These are phyloP conservation scores for Linum usitatissimum DNA, from an alignment of 345 rosid genomes.

Conservation along the genomic window DNA sequence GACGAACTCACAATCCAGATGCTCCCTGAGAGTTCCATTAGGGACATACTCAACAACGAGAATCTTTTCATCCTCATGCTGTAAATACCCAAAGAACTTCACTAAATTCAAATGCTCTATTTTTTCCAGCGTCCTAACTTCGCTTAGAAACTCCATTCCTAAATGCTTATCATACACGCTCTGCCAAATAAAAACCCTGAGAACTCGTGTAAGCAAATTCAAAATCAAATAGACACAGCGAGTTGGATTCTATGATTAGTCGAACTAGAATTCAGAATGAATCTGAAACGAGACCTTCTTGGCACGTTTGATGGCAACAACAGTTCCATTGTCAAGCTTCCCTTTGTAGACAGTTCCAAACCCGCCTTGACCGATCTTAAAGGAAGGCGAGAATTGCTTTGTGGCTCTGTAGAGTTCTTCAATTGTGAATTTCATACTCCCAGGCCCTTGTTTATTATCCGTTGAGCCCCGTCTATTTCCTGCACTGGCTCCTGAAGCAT, in stretches of 20 bases:
- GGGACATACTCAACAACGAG: slow-evolving; percentile 71
- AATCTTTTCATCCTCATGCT: slow-evolving; percentile 61
- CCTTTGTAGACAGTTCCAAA: slow-evolving; percentile 92
- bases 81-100: slow-evolving; percentile 58
- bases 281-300: slow-evolving; percentile 43
- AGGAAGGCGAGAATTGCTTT: slow-evolving; percentile 64
- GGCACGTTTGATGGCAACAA: slow-evolving; percentile 78
- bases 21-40: slow-evolving; percentile 85
- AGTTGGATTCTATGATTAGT: not conserved
- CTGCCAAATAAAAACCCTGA: slow-evolving; percentile 27
- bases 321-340: slow-evolving; percentile 57
- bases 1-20: slow-evolving; percentile 67
- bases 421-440: slow-evolving; percentile 41
- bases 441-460: slow-evolving; percentile 28
- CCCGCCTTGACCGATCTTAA: slow-evolving; percentile 84
- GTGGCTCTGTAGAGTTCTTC: slow-evolving; percentile 61
- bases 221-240: not conserved
- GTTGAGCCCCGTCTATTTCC: slow-evolving; percentile 25
- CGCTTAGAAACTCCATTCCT: slow-evolving; percentile 70
- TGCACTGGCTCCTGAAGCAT: slow-evolving; percentile 19
- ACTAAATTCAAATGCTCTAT: slow-evolving; percentile 84
- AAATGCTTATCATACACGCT: slow-evolving; percentile 61
- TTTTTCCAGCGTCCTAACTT: slow-evolving; percentile 57
- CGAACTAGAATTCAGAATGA: not conserved
- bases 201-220: too few relatives aligned